Percentiles rank a stretch among this genome's conserved stretches.
Evolutionary conservation across 352 stramenopile species (phyloP).

Genomic region (Blastocystis sp.): DNA sequence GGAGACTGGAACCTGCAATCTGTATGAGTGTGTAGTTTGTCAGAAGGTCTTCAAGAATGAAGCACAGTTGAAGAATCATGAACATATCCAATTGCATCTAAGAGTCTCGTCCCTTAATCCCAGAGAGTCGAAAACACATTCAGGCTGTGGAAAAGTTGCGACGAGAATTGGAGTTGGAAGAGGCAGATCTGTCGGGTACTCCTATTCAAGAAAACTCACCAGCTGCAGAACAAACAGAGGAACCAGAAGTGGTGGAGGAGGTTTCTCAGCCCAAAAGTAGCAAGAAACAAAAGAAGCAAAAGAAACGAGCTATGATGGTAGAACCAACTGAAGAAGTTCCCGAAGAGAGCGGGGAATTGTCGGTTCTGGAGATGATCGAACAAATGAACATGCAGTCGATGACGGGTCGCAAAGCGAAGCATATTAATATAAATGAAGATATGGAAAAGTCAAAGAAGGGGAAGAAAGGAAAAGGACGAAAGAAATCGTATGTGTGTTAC

Average conservation of each 20-base stretch:
- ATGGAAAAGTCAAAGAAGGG: conserved; percentile 21
- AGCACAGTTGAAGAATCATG: conserved; percentile 76
- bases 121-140: conserved; percentile 63
- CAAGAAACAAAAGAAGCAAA: conserved; percentile 50
- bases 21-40: conserved; percentile 74
- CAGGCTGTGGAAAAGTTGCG: conserved; percentile 60
- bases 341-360: background rate
- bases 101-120: background rate
- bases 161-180: conserved; percentile 53
- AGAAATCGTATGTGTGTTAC: background rate
- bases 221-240: background rate
- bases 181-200: background rate
- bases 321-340: background rate
- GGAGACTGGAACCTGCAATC: conserved; percentile 64
- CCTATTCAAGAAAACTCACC: background rate
- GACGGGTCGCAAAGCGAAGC: conserved; percentile 40
- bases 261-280: background rate
- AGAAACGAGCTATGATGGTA: background rate
- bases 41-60: conserved; percentile 78
- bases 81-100: conserved; percentile 69
- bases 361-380: conserved; percentile 54
- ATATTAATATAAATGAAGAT: conserved; percentile 1
- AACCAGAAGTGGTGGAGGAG: background rate
- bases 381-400: conserved; percentile 56
- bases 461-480: conserved; percentile 46